Conservation (phyloP, 2,329 filamentous ascomycete species). For the Phyllosticta citribraziliensis region DNA sequence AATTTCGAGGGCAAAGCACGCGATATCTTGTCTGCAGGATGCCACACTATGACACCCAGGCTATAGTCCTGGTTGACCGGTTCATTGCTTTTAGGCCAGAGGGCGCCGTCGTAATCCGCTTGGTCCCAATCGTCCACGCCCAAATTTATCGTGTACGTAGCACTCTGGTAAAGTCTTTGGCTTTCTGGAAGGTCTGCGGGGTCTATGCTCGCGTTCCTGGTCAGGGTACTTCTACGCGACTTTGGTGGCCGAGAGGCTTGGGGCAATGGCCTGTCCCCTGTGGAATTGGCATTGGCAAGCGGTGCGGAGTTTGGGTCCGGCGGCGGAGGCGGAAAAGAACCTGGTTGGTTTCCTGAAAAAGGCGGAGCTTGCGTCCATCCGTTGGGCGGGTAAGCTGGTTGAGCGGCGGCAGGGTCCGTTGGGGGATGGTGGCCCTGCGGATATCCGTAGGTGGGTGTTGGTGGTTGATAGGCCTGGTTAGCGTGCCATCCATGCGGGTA, state of each 20-base stretch:
- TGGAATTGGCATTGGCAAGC: neutral
- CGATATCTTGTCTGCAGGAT: slow-evolving; percentile 33
- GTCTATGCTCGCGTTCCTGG: slow-evolving; percentile 2
- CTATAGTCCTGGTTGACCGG: slow-evolving; percentile 35
- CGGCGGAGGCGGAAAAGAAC: neutral
- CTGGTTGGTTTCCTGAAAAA: neutral
- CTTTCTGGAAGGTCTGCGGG: slow-evolving; percentile 1
- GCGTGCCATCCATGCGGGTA: slow-evolving; percentile 13
- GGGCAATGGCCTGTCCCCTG: neutral
- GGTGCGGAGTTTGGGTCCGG: neutral
- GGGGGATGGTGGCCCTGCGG: neutral
- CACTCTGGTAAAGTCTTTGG: slow-evolving; percentile 8
- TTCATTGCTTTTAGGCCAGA: slow-evolving; percentile 36
- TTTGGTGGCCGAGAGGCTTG: slow-evolving; percentile 3
- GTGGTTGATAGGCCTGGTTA: slow-evolving; percentile 18
- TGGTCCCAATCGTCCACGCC: slow-evolving; percentile 33
- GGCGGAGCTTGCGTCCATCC: slow-evolving; percentile 7
- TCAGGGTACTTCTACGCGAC: neutral
- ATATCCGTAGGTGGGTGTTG: neutral
- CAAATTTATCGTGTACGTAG: slow-evolving; percentile 19
- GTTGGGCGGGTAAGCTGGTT: slow-evolving; percentile 1
- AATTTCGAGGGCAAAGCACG: slow-evolving; percentile 34
- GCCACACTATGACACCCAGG: slow-evolving; percentile 36
- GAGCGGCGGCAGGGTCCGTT: neutral
- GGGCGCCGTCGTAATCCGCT: slow-evolving; percentile 33